Evolutionary conservation across 176 grass and related monocot genomes (phyloP).

Genomic region (Oryza brachyantha): DNA sequence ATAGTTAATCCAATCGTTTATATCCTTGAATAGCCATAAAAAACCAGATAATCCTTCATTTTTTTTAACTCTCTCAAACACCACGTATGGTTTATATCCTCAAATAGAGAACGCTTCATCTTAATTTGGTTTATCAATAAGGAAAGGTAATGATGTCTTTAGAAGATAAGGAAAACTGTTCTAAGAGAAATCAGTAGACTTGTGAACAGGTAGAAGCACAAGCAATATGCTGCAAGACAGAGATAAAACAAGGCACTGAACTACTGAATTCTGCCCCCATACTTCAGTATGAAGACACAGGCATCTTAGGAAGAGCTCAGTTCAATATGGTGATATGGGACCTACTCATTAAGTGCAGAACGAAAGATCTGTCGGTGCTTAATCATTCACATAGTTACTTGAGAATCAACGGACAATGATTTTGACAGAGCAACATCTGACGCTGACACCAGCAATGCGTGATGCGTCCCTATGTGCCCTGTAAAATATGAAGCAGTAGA

Average conservation of each 20-base stretch:
- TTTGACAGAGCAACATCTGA: constrained; percentile 32
- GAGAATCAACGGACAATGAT: constrained; percentile 27
- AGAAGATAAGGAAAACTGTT: background rate
- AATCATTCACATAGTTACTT: constrained; percentile 4
- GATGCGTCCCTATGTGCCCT: background rate
- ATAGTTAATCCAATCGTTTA: too few species aligned
- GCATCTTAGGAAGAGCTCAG: background rate
- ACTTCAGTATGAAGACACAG: background rate
- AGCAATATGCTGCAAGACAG: background rate
- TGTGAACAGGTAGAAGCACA: background rate
- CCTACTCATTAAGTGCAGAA: background rate
- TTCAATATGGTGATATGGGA: background rate
- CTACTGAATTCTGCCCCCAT: background rate
- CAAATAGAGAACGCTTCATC: background rate
- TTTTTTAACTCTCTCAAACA: too few species aligned
- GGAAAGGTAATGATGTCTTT: background rate
- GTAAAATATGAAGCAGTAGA: background rate
- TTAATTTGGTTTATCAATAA: background rate
- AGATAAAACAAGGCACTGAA: background rate
- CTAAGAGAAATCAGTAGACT: background rate
- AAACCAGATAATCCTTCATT: too few species aligned
- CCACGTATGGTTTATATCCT: too few species aligned
- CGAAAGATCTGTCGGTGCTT: background rate
- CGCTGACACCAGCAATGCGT: background rate
- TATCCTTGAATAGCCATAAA: too few species aligned